Evolutionary conservation across 2,329 filamentous ascomycete genomes (phyloP).

Genomic region (Aspergillus novoparasiticus): DNA sequence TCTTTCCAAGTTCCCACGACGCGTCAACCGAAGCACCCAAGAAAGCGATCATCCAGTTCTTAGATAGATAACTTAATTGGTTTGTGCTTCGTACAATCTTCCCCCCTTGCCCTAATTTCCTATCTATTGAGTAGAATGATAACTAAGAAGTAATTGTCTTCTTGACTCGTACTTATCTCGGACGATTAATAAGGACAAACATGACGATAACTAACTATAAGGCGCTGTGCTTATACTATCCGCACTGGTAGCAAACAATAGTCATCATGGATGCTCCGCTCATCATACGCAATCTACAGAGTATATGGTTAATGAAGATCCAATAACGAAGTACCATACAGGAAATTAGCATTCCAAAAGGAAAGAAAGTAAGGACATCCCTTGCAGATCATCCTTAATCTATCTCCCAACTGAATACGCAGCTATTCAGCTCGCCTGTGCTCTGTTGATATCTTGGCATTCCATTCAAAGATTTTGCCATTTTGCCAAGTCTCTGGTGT

Average conservation of each 20-base stretch:
- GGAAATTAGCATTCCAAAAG: not conserved
- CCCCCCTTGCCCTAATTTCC: not conserved
- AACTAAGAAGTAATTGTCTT: not conserved
- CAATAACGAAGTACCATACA: not conserved
- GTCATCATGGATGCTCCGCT: not conserved
- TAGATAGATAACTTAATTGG: not conserved
- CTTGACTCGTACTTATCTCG: not conserved
- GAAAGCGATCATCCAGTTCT: not conserved
- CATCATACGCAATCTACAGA: not conserved
- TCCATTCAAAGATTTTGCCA: too few species aligned
- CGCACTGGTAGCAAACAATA: too few species aligned
- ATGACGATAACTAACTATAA: not conserved
- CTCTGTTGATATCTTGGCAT: not conserved
- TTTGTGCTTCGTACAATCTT: not conserved
- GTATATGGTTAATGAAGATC: not conserved
- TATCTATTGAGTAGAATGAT: not conserved
- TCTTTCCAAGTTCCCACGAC: slow-evolving; percentile 8
- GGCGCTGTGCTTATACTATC: too few species aligned
- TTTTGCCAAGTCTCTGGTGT: not conserved
- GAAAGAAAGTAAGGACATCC: not conserved
- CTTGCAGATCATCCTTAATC: slow-evolving; percentile 14
- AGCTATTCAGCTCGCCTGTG: not conserved
- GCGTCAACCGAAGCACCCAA: slow-evolving; percentile 14
- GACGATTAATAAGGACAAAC: not conserved
- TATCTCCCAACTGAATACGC: not conserved